Percentiles rank a stretch among this genome's conserved stretches.
Conservation (phyloP, 305 asterid species). For the Rubia balearica region DNA sequence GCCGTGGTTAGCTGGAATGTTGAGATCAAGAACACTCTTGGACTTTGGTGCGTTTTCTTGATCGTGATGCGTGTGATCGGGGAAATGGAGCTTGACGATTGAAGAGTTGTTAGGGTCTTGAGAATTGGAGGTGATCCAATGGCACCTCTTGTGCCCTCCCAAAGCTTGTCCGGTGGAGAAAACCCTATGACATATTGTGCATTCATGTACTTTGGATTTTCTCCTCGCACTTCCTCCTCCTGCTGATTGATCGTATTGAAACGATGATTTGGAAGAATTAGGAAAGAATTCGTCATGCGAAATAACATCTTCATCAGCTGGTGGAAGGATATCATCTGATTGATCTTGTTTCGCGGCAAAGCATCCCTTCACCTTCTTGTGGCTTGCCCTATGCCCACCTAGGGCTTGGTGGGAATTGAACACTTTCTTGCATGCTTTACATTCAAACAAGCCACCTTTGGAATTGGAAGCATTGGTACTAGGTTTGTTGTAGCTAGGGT, state of each 20-base stretch:
- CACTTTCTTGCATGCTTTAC: constrained; percentile 85
- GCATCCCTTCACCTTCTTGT: constrained; percentile 87
- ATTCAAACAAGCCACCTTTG: constrained; percentile 52
- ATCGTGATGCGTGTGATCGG: constrained; percentile 17
- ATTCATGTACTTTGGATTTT: constrained; percentile 68
- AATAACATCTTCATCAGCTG: constrained; percentile 36
- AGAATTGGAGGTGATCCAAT: constrained; percentile 77
- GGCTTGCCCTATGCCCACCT: constrained; percentile 93
- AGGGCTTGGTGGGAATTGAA: constrained; percentile 90
- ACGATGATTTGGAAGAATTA: constrained; percentile 26
- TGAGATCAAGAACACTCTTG: constrained; percentile 21
- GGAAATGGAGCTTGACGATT: constrained; percentile 36
- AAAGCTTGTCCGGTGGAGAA: constrained; percentile 86
- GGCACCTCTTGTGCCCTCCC: constrained; percentile 95
- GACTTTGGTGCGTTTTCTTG: constrained; percentile 1
- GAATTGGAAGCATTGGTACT: constrained; percentile 32
- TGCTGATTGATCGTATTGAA: constrained; percentile 32
- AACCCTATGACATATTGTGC: constrained; percentile 78
- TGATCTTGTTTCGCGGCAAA: constrained; percentile 73
- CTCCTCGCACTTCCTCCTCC: constrained; percentile 52
- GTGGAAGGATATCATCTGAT: constrained; percentile 16
- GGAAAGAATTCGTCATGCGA: constrained; percentile 35
- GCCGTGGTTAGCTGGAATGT: constrained; percentile 17
- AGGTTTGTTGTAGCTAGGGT: constrained; percentile 24
- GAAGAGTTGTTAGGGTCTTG: constrained; percentile 27